phyloP scores from a whole-genome alignment of 257 asterid genomes.

The Marsdenia floribunda region DNA sequence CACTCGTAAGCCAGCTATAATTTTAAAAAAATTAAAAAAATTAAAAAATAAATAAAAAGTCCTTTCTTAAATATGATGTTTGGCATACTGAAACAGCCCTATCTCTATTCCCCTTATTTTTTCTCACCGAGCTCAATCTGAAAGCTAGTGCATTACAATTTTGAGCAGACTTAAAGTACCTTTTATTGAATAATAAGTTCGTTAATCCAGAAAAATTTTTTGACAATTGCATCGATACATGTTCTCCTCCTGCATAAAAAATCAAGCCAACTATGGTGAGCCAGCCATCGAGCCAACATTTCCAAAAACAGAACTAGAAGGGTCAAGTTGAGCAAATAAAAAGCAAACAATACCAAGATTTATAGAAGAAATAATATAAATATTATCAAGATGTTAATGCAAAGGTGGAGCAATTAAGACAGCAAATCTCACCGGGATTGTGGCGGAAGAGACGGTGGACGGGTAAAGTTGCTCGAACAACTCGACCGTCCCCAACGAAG shows the following conservation, averaged over 20 bases:
- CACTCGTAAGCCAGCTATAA: constrained; percentile 1
- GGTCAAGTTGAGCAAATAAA: neutral
- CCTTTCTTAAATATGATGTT: neutral
- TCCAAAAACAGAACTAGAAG: neutral
- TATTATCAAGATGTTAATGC: neutral
- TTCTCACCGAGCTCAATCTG: neutral
- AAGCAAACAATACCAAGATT: neutral
- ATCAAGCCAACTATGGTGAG: too few species aligned
- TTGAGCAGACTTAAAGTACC: constrained; percentile 29
- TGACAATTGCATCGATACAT: constrained; percentile 55
- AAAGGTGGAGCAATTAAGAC: too few species aligned
- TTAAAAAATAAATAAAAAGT: neutral
- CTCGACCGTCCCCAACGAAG: constrained; percentile 58
- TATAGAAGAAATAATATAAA: neutral
- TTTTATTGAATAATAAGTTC: constrained; percentile 55
- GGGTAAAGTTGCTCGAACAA: constrained; percentile 36
- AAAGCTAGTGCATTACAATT: neutral
- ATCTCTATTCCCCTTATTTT: neutral
- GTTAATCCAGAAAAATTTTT: constrained; percentile 63
- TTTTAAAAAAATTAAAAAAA: too few species aligned
- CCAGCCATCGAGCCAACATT: neutral
- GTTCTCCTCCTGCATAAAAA: constrained; percentile 48
- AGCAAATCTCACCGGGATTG: constrained; percentile 40
- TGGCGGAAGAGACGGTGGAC: constrained; percentile 43
- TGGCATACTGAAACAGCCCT: neutral